A percentile compares a stretch with the other conserved stretches of the same genome.
Evolutionary conservation across 2,329 filamentous ascomycete species (phyloP).

Genomic region (Seiridium cupressi): DNA sequence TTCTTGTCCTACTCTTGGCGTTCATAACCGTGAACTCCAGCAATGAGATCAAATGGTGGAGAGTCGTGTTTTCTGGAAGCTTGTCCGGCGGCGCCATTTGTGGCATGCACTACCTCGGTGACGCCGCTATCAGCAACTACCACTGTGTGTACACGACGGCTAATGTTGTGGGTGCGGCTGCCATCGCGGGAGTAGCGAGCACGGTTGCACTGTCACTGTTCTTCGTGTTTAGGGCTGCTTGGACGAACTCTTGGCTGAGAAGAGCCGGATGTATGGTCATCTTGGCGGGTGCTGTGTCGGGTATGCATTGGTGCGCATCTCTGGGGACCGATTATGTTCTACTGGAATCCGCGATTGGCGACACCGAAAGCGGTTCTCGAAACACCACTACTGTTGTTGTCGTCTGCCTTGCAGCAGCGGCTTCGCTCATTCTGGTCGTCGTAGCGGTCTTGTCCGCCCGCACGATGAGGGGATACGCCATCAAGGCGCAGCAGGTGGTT

Average conservation of each 20-base stretch:
- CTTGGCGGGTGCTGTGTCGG: constrained; percentile 60
- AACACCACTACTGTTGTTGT: constrained; percentile 60
- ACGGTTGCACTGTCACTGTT: constrained; percentile 58
- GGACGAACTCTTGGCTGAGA: constrained; percentile 65
- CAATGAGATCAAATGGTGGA: constrained; percentile 2
- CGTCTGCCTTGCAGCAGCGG: constrained; percentile 41
- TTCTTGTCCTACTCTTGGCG: not conserved
- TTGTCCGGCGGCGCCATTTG: not conserved
- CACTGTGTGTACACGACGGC: not conserved
- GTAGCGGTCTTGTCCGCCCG: constrained; percentile 38
- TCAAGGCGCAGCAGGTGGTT: constrained; percentile 42
- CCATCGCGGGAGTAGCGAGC: constrained; percentile 38
- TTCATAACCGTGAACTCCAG: not conserved
- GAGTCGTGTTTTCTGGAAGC: not conserved
- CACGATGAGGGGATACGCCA: constrained; percentile 35
- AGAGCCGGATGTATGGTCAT: constrained; percentile 54
- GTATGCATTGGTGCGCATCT: constrained; percentile 67
- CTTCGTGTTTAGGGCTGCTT: constrained; percentile 60
- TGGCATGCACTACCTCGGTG: not conserved
- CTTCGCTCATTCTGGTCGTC: constrained; percentile 40
- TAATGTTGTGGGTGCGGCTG: not conserved
- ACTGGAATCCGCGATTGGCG: constrained; percentile 31
- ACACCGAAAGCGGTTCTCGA: constrained; percentile 37
- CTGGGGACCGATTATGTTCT: constrained; percentile 57
- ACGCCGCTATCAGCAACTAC: not conserved